These are phyloP conservation scores for Dissophora globulifera DNA, from an alignment of 192 early-diverging fungal genomes.

Conservation along the genomic window DNA sequence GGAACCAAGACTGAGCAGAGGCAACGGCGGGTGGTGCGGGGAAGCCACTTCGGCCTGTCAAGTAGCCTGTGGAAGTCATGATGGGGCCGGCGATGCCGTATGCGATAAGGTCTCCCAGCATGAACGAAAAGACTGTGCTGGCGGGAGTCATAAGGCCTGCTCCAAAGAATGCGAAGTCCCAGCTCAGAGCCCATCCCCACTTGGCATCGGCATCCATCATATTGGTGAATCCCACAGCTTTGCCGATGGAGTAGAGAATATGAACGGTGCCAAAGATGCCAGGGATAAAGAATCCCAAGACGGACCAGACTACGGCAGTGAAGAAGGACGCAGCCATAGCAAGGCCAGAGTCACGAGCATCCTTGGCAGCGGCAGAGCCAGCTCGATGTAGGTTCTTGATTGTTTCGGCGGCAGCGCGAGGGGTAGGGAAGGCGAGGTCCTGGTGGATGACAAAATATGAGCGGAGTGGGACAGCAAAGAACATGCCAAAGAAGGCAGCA, in stretches of 20 bases:
- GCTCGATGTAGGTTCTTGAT: slow-evolving; percentile 66
- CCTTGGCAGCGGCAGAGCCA: slow-evolving; percentile 56
- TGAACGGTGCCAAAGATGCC: slow-evolving; percentile 51
- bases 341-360: slow-evolving; percentile 60
- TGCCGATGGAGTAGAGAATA: slow-evolving; percentile 62
- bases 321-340: slow-evolving; percentile 61
- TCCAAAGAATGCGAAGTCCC: slow-evolving; percentile 70
- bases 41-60: slow-evolving; percentile 45
- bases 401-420: slow-evolving; percentile 71
- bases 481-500: slow-evolving; percentile 75
- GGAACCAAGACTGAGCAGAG: slow-evolving; percentile 71
- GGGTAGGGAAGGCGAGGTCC: slow-evolving; percentile 74
- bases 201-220: slow-evolving; percentile 60
- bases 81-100: slow-evolving; percentile 72
- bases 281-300: slow-evolving; percentile 65
- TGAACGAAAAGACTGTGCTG: slow-evolving; percentile 64
- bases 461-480: slow-evolving; percentile 77
- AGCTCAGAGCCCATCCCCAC: slow-evolving; percentile 60
- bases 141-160: slow-evolving; percentile 71
- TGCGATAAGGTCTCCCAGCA: slow-evolving; percentile 62
- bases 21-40: slow-evolving; percentile 16
- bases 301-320: slow-evolving; percentile 56
- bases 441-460: slow-evolving; percentile 74
- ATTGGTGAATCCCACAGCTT: slow-evolving; percentile 45
- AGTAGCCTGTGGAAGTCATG: slow-evolving; percentile 55